A percentile compares a stretch with the other conserved stretches of the same genome.
Evolutionary conservation across 2,329 filamentous ascomycete genomes (phyloP).

Genomic region (Alternaria gaisen): DNA sequence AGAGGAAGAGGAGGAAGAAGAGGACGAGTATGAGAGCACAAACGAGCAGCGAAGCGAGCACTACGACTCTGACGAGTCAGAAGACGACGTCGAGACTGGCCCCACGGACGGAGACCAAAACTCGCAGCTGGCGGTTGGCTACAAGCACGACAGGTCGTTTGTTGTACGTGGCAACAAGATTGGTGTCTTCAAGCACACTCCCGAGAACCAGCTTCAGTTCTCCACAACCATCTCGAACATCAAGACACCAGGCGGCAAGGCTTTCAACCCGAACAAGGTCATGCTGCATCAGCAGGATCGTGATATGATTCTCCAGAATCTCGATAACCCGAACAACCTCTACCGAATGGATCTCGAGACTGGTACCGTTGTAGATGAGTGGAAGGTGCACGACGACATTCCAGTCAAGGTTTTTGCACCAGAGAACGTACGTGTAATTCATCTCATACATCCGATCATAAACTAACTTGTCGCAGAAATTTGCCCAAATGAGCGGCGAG

Average conservation of each 20-base stretch:
- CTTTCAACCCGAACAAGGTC: conserved; percentile 94
- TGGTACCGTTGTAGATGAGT: conserved; percentile 97
- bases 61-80: conserved; percentile 79
- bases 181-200: conserved; percentile 96
- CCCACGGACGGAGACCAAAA: conserved; percentile 85
- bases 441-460: neutral
- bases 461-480: conserved; percentile 70
- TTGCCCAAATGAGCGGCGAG: conserved; percentile 93
- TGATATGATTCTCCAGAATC: conserved; percentile 88
- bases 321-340: conserved; percentile 83
- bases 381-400: conserved; percentile 98
- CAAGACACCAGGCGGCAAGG: conserved; percentile 78
- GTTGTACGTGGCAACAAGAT: conserved; percentile 98
- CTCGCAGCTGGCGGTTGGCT: conserved; percentile 92
- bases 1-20: conserved; percentile 63
- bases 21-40: conserved; percentile 70
- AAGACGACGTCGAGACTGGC: conserved; percentile 74
- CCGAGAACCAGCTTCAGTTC: conserved; percentile 92
- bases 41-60: conserved; percentile 76
- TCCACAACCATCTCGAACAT: conserved; percentile 97
- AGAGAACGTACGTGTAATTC: conserved; percentile 69
- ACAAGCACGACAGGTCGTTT: conserved; percentile 96
- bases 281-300: conserved; percentile 93
- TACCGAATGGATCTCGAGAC: conserved; percentile 98
- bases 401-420: conserved; percentile 90